These are phyloP conservation scores for Penicillium sp. DNA, from an alignment of 2,329 filamentous ascomycete genomes.

Conservation along the genomic window DNA sequence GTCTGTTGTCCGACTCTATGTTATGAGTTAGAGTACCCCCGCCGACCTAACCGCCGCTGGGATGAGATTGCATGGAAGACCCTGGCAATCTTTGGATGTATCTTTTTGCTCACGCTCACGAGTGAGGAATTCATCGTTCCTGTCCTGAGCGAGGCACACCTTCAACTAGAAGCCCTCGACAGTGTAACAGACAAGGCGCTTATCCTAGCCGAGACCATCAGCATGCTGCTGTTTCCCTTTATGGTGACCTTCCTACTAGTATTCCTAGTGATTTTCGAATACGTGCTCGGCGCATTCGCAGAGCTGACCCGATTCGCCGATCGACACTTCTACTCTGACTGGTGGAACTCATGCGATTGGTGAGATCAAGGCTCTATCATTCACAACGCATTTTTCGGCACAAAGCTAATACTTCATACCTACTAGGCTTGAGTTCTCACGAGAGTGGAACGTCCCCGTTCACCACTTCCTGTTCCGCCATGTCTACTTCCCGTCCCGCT, in stretches of 20 bases:
- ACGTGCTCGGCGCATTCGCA: constrained; percentile 89
- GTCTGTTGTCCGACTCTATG: constrained; percentile 92
- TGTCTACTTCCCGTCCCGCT: constrained; percentile 82
- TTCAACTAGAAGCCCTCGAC: constrained; percentile 52
- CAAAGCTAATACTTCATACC: background rate
- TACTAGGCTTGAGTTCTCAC: constrained; percentile 82
- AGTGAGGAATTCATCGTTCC: constrained; percentile 96
- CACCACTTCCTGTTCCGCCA: constrained; percentile 94
- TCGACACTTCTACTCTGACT: constrained; percentile 84
- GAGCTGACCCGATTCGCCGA: constrained; percentile 94
- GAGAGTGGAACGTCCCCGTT: constrained; percentile 97
- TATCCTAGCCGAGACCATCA: constrained; percentile 86
- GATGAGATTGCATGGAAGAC: constrained; percentile 81
- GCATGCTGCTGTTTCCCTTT: constrained; percentile 90
- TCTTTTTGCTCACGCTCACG: constrained; percentile 88
- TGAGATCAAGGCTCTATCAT: constrained; percentile 24
- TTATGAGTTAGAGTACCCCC: constrained; percentile 96
- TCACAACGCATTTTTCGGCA: background rate
- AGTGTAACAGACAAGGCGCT: constrained; percentile 69
- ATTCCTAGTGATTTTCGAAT: constrained; percentile 98
- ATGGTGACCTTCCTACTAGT: constrained; percentile 95
- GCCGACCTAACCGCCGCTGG: constrained; percentile 75
- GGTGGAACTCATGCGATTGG: constrained; percentile 66
- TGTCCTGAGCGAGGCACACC: constrained; percentile 74
- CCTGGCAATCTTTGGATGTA: constrained; percentile 89